phyloP scores from a whole-genome alignment of 148 eudicot species.

The Rhododendron ovatum region DNA sequence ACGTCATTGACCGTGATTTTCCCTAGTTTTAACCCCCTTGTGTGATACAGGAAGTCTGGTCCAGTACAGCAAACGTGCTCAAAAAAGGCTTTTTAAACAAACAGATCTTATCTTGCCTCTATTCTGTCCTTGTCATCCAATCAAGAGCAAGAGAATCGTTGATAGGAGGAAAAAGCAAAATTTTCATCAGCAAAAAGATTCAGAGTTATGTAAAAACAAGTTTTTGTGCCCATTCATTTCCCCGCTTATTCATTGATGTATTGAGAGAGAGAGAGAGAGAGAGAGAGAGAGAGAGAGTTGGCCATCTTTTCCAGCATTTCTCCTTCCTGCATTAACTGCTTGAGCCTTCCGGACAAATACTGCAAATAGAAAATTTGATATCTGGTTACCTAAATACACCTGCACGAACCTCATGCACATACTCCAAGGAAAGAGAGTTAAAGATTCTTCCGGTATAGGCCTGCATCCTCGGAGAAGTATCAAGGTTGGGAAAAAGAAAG shows the following conservation, averaged over 20 bases:
- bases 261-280: background rate
- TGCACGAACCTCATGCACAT: background rate
- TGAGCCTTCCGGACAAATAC: constrained; percentile 17
- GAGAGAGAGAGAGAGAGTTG: constrained; percentile 15
- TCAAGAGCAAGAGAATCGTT: constrained; percentile 5
- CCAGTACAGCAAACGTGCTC: background rate
- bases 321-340: constrained; percentile 25
- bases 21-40: background rate
- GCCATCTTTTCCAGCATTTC: constrained; percentile 32
- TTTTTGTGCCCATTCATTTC: background rate
- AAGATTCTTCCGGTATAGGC: constrained; percentile 14
- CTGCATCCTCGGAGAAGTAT: constrained; percentile 8
- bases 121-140: constrained; percentile 16
- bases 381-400: background rate
- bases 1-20: no score
- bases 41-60: background rate
- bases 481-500: background rate
- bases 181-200: background rate
- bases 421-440: background rate
- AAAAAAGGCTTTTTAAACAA: background rate
- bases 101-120: constrained; percentile 13
- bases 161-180: background rate
- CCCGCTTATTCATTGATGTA: background rate
- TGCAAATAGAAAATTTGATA: background rate
- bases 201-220: background rate